Base-by-base conservation (phyloP, 108 stramenopile genomes). In the Nitzschia sp. region DNA sequence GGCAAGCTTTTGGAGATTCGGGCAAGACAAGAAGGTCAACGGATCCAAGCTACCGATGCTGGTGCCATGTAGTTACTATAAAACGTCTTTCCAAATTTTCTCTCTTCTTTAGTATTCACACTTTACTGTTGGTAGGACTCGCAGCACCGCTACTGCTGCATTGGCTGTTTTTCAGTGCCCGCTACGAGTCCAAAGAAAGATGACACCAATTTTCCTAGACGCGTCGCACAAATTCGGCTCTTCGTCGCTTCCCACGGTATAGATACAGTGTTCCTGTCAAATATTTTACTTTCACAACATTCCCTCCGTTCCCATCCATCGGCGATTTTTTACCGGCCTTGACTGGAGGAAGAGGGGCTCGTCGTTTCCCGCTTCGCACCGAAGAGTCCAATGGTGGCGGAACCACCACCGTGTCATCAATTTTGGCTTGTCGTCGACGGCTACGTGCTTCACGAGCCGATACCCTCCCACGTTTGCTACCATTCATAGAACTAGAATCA, bases 1-100 rank as follows among this genome's bases (percentile, higher is more conserved):
- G 91, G 93, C 41, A 95, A 92, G 58, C 72, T 95, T 57, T 25
- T 89, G 56, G 92, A 93, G 57, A 93, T 93, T 75, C 76, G 88
- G 58, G 92, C 92, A 12, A 70, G 85, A 70, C 89, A 93, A 79
- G 82, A 84, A 70, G 85, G 85, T 11, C 58, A 52, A 58, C 24
- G 56, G 37, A 51, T 70, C 21, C 65, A 44, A 34, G 69, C 63
- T 11, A 48, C 20, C 12, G 61, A 22, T 9, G 75, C 65, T 65
- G 69, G 21, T 44, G 24, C 65, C 9, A 65, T n/a, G 17, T 63
- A 46, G 59, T 19, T 19, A 56, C 7, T 22, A 56, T 5, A 3
- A 34, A 34, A 34, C 29, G 5, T 34, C 29, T 34, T 34, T 34
- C 5, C 5, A 34, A 3, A 34, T 34, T 34, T 34, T 3, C 5